phyloP scores from a whole-genome alignment of 1,284 basidiomycete species.

The Porodaedalea pini region DNA sequence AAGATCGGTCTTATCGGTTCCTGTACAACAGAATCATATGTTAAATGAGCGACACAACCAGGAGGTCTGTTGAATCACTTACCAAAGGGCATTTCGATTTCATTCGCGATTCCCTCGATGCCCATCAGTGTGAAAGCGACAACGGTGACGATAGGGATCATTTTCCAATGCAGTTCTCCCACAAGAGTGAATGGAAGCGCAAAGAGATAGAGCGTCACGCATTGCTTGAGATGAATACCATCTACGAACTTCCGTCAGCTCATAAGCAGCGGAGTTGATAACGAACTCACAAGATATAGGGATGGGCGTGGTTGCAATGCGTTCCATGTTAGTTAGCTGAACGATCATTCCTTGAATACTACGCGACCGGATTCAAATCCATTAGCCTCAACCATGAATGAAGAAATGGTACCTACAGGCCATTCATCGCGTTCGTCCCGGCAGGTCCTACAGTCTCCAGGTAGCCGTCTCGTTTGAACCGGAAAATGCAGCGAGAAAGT shows the following conservation, averaged over 20 bases:
- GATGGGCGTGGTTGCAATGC: slow-evolving; percentile 81
- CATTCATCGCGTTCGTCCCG: slow-evolving; percentile 72
- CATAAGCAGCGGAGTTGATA: not conserved
- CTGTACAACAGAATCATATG: slow-evolving; percentile 33
- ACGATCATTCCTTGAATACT: slow-evolving; percentile 79
- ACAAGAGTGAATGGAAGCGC: slow-evolving; percentile 82
- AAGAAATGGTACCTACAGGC: slow-evolving; percentile 41
- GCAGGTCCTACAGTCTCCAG: slow-evolving; percentile 84
- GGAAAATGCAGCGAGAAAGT: slow-evolving; percentile 63
- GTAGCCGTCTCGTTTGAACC: slow-evolving; percentile 73
- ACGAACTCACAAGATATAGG: slow-evolving; percentile 60
- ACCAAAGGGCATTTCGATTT: slow-evolving; percentile 90
- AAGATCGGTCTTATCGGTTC: slow-evolving; percentile 60
- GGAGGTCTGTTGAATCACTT: slow-evolving; percentile 23
- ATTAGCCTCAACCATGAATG: slow-evolving; percentile 2
- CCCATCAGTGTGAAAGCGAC: slow-evolving; percentile 90
- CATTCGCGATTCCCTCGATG: slow-evolving; percentile 88
- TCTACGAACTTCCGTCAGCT: slow-evolving; percentile 37
- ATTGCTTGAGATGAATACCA: slow-evolving; percentile 90
- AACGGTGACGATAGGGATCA: slow-evolving; percentile 78
- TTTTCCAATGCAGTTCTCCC: slow-evolving; percentile 74
- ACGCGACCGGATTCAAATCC: not conserved
- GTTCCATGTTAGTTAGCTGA: slow-evolving; percentile 81
- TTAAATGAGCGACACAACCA: slow-evolving; percentile 1
- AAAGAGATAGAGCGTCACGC: slow-evolving; percentile 85